Percentiles rank a stretch among this genome's conserved stretches.
phyloP scores from a whole-genome alignment of 106 monocot species.

The Cymbidium sinense region DNA sequence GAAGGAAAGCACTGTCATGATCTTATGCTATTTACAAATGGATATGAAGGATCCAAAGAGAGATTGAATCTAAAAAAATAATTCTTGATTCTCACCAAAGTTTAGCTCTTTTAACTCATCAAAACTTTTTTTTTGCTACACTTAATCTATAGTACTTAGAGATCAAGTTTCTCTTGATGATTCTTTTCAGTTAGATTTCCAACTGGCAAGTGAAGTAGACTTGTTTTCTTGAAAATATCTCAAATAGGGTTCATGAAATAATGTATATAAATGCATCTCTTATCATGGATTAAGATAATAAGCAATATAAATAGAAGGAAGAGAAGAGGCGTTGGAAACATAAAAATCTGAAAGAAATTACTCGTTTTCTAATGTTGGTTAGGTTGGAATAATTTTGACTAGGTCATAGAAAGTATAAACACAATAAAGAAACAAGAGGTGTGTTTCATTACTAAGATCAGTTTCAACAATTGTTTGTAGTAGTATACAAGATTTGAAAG shows the following conservation, averaged over 20 bases:
- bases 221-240: not conserved
- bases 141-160: not conserved
- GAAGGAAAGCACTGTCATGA: not conserved
- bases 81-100: not conserved
- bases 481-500: too few relatives aligned
- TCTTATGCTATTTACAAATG: not conserved
- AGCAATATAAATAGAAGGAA: not conserved
- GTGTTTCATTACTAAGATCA: too few relatives aligned
- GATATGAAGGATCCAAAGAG: not conserved
- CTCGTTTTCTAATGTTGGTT: too few relatives aligned
- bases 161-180: not conserved
- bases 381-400: too few relatives aligned
- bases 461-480: too few relatives aligned
- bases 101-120: not conserved
- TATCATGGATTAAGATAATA: not conserved
- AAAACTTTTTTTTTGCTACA: not conserved
- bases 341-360: not conserved
- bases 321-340: not conserved
- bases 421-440: too few relatives aligned
- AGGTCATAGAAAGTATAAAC: too few relatives aligned
- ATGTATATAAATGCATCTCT: not conserved
- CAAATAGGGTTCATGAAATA: not conserved
- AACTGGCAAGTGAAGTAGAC: not conserved
- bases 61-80: not conserved
- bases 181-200: not conserved